phyloP scores from a whole-genome alignment of 352 stramenopile genomes.

The Phytophthora colocasiae region DNA sequence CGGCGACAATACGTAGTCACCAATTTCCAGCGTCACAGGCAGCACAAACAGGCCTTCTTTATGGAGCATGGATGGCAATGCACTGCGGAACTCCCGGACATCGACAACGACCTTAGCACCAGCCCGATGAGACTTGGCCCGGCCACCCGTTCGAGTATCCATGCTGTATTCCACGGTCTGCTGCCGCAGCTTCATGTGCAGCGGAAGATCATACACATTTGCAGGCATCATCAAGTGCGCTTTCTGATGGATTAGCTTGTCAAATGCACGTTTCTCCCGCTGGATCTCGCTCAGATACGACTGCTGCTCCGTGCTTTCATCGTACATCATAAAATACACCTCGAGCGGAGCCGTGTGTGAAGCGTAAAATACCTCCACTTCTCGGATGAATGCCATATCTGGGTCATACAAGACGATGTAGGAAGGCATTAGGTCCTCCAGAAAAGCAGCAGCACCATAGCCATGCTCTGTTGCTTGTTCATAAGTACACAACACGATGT shows the following conservation, averaged over 20 bases:
- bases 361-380: constrained; percentile 95
- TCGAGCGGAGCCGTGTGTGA: constrained; percentile 56
- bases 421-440: constrained; percentile 91
- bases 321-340: constrained; percentile 97
- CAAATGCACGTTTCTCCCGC: constrained; percentile 96
- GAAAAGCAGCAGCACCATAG: constrained; percentile 65
- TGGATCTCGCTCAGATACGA: constrained; percentile 95
- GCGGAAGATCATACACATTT: constrained; percentile 87
- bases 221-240: constrained; percentile 88
- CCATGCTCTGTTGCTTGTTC: constrained; percentile 73
- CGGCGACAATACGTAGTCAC: constrained; percentile 98
- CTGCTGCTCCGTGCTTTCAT: constrained; percentile 96
- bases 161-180: constrained; percentile 77
- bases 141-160: constrained; percentile 77
- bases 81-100: constrained; percentile 97
- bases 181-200: constrained; percentile 76
- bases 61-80: constrained; percentile 97
- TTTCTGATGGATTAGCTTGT: constrained; percentile 97
- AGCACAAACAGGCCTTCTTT: constrained; percentile 92
- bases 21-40: constrained; percentile 96
- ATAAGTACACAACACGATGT: constrained; percentile 83
- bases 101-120: constrained; percentile 93
- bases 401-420: constrained; percentile 96
- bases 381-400: constrained; percentile 94
- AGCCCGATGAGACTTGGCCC: constrained; percentile 47